These are phyloP conservation scores for Graphilbum fragrans DNA, from an alignment of 2,329 filamentous ascomycete species.

Conservation along the genomic window DNA sequence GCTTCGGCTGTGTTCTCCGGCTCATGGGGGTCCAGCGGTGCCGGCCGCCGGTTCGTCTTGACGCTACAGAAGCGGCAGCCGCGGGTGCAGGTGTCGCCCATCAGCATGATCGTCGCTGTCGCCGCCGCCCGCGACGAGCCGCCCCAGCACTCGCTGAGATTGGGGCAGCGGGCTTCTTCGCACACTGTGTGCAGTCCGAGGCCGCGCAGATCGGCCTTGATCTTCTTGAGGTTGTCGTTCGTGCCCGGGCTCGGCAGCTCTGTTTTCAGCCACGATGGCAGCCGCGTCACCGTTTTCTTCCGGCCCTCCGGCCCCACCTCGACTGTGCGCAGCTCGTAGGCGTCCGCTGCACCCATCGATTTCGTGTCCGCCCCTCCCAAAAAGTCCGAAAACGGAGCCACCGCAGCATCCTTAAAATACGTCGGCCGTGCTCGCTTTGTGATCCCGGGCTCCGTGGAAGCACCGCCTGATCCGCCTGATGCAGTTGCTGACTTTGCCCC, in stretches of 20 bases:
- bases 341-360: slow-evolving; percentile 37
- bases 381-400: slow-evolving; percentile 49
- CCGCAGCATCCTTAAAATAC: slow-evolving; percentile 47
- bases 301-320: slow-evolving; percentile 52
- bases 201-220: slow-evolving; percentile 85
- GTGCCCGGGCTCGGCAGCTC: slow-evolving; percentile 62
- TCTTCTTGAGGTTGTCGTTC: slow-evolving; percentile 77
- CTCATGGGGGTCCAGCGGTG: slow-evolving; percentile 85
- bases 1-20: slow-evolving; percentile 96
- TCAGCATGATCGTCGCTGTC: slow-evolving; percentile 97
- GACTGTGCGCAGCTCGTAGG: slow-evolving; percentile 48
- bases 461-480: too few species aligned
- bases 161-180: slow-evolving; percentile 93
- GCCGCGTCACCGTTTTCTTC: slow-evolving; percentile 54
- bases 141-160: slow-evolving; percentile 97
- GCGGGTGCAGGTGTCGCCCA: slow-evolving; percentile 96
- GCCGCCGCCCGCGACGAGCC: slow-evolving; percentile 78
- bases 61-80: slow-evolving; percentile 96
- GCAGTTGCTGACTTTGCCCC: neutral
- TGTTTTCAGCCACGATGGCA: slow-evolving; percentile 94
- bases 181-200: slow-evolving; percentile 90
- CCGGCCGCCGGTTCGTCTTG: slow-evolving; percentile 67
- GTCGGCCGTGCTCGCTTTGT: slow-evolving; percentile 23
- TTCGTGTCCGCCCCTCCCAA: slow-evolving; percentile 22
- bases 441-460: neutral